Percentiles rank a stretch among this genome's conserved stretches.
phyloP scores from a whole-genome alignment of 495 filamentous ascomycete species.

The Penicillium roqueforti region DNA sequence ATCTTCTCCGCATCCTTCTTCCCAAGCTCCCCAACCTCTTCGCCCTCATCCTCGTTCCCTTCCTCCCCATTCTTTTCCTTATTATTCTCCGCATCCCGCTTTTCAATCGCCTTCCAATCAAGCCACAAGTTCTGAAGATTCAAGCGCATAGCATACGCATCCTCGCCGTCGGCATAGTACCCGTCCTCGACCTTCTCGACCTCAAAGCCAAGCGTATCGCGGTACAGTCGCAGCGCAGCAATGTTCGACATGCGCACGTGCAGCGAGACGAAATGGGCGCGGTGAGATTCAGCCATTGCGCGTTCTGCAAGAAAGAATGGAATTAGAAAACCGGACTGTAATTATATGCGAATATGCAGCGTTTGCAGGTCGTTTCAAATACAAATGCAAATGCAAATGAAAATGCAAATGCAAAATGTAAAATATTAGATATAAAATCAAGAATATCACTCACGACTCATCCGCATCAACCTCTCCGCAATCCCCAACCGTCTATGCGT shows the following conservation, averaged over 20 bases:
- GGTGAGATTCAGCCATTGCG: slow-evolving; percentile 93
- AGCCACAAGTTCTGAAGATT: slow-evolving; percentile 63
- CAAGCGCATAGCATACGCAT: slow-evolving; percentile 90
- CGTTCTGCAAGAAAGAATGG: slow-evolving; percentile 54
- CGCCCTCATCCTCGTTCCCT: slow-evolving; percentile 33
- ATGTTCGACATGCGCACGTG: slow-evolving; percentile 93
- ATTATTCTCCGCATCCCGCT: slow-evolving; percentile 37
- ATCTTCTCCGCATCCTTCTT: slow-evolving; percentile 49
- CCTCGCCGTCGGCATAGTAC: slow-evolving; percentile 98
- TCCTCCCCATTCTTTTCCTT: slow-evolving; percentile 32
- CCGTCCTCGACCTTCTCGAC: slow-evolving; percentile 85
- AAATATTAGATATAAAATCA: no score
- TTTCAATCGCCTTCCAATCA: slow-evolving; percentile 43
- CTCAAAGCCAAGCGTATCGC: slow-evolving; percentile 87
- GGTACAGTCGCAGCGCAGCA: slow-evolving; percentile 86
- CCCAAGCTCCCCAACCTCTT: slow-evolving; percentile 50
- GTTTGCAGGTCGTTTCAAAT: neutral
- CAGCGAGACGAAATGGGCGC: slow-evolving; percentile 86
- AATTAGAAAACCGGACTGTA: neutral
- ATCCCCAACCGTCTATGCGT: slow-evolving; percentile 88
- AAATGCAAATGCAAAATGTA: neutral
- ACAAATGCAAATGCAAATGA: neutral
- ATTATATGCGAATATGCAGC: neutral
- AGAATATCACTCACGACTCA: slow-evolving; percentile 68
- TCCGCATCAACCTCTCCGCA: slow-evolving; percentile 94